Evolutionary conservation across 805 yeast genomes (phyloP), one percentile per base, ranked within the genome.

Genomic region (Yarrowia sp.): DNA sequence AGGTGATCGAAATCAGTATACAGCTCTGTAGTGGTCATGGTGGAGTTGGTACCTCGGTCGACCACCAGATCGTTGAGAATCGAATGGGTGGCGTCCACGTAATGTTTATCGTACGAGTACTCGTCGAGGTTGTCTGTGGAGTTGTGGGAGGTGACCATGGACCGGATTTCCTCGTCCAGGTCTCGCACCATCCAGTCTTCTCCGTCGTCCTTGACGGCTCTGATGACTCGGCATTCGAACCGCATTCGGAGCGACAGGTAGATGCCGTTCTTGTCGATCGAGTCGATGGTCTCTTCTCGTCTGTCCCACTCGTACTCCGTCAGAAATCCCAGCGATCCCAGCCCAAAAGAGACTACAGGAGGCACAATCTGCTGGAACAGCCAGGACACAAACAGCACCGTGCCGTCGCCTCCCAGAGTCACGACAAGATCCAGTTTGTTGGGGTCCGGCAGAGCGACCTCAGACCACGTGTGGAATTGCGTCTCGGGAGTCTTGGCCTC

Each of bases 331-430:
- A 95, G 80, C 0, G 97, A 90, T 0, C 99, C 99, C 72, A 95
- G 80, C 0, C 96, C 85, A 77, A 92, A 94, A 19, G 96, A 86
- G 71, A 95, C 82, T 1, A 94, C 91, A 0, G 99, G 99, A 0
- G 99, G 99, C 1, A 93, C 97, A 60, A 85, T 84, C 68, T 84
- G 80, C 78, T 90, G 96, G 77, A 95, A 95, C 47, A 92, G 80
- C 68, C 95, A 88, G 1, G 97, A 92, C 0, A 94, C 94, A 73
- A 89, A 89, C 10, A 94, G 80, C 58, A 94, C 97, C 0, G 99
- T 95, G 9, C 99, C 98, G 75, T 95, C 99, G 17, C 99, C 99
- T 30, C 99, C 99, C 9, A 95, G 81, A 86, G 91, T 86, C 20
- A 88, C 81, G 0, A 87, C 82, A 67, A 88, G 77, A 73, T 88